phyloP scores from a whole-genome alignment of 371 early-diverging fungal species.

The Lichtheimia ornata region DNA sequence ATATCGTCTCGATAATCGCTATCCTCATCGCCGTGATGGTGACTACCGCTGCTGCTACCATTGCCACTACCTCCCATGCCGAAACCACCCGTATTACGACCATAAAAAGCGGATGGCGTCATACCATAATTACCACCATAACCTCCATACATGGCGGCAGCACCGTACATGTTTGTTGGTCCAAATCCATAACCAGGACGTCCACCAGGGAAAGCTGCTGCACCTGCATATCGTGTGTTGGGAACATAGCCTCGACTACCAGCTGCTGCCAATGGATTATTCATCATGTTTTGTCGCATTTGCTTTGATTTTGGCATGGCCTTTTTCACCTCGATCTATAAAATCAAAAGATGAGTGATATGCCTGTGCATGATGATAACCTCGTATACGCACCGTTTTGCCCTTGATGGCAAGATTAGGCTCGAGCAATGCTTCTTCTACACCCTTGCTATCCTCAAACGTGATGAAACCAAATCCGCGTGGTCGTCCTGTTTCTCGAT shows the following conservation, averaged over 20 bases:
- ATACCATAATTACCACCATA: too few species aligned
- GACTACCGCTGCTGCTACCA: constrained; percentile 16
- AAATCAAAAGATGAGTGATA: background rate
- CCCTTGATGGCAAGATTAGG: constrained; percentile 55
- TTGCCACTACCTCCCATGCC: constrained; percentile 23
- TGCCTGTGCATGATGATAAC: background rate
- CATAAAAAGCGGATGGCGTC: background rate
- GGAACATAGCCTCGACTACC: constrained; percentile 37
- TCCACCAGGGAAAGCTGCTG: constrained; percentile 26
- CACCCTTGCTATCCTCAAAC: constrained; percentile 69
- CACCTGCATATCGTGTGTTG: constrained; percentile 47
- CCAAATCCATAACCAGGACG: constrained; percentile 1
- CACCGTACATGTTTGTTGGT: too few species aligned
- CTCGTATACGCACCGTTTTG: constrained; percentile 50
- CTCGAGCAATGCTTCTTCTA: constrained; percentile 57
- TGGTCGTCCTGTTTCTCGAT: constrained; percentile 76
- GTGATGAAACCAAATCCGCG: constrained; percentile 85
- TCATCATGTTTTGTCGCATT: constrained; percentile 30
- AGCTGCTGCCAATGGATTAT: constrained; percentile 31
- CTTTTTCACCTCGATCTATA: constrained; percentile 66
- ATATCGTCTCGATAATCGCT: constrained; percentile 1
- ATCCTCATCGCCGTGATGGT: constrained; percentile 1
- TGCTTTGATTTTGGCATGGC: constrained; percentile 65
- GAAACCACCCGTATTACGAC: constrained; percentile 9
- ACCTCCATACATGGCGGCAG: too few species aligned